Base-by-base conservation (phyloP, 164 flowering plant genomes). In the Nymphaea thermarum region DNA sequence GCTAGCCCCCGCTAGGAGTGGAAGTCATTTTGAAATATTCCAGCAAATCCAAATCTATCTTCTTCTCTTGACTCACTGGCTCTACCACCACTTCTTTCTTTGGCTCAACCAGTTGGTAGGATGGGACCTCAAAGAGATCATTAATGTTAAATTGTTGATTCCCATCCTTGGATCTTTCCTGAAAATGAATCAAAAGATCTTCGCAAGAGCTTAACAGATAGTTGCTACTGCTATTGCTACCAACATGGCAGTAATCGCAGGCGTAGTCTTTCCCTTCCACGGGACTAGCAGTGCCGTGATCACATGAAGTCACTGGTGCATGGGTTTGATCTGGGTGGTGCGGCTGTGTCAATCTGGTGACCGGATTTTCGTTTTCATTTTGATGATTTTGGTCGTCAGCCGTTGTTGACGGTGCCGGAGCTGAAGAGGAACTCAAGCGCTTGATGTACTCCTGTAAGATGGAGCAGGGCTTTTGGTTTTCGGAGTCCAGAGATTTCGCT, bases 361-460 rank as follows among this genome's bases (percentile, higher is more conserved):
- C 14, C 12, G 57, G 14, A 0, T 51, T 51, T 8, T 51, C 14
- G 57, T 8, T 51, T 62, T 62, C 64, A 4, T 12, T 17, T 41
- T 62, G 25, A 17, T 17, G n/a, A 17, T 62, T 17, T 62, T 62
- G 42, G 25, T 17, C 3, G 42, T 62, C 36, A 25, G 36, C 36
- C 36, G 7, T 3, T 12, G 64, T 10, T 11, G 64, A 17, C 7
- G 42, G 3, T 66, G 70, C 62, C 16, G 15, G 3, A 64, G 64
- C 8, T 25, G 71, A 41, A 8, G 66, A 60, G 2, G 77, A 43
- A 51, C 57, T 72, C 67, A 91, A 70, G 83, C 86, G 85, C 78
- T 85, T 85, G 77, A 91, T 91, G 75, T 88, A 91, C 51, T 86
- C 80, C 44, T 88, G 90, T 25, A 91, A 77, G 4, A 87, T 82